Conservation (phyloP, 768 basidiomycete species). For the Xerocomus potaroensis region DNA sequence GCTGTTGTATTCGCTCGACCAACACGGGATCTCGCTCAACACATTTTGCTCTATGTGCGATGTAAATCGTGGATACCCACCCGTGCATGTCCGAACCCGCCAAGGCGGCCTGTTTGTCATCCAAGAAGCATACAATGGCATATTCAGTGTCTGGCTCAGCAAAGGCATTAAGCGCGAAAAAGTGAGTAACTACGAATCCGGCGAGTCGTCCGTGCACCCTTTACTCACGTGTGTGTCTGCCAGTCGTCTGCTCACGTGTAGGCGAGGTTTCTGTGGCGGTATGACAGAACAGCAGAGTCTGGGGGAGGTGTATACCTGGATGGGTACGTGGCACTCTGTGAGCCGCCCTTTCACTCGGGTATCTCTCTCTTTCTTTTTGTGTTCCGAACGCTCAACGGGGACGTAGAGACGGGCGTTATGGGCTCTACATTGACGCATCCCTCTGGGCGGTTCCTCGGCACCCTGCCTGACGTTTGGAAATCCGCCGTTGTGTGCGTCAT, state of each 20-base stretch:
- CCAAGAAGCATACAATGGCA: conserved; percentile 53
- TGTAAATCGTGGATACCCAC: conserved; percentile 42
- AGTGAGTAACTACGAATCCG: conserved; percentile 78
- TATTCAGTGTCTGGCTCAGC: conserved; percentile 83
- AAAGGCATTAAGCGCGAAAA: conserved; percentile 56
- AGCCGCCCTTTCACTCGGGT: conserved; percentile 84
- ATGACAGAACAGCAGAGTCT: conserved; percentile 31
- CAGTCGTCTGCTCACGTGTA: not conserved
- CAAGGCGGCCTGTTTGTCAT: conserved; percentile 60
- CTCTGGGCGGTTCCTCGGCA: conserved; percentile 81
- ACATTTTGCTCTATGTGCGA: conserved; percentile 77
- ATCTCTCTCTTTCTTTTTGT: conserved; percentile 17
- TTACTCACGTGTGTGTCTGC: too few species aligned
- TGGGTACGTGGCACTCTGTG: conserved; percentile 91
- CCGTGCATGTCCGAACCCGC: conserved; percentile 16
- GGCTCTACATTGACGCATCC: conserved; percentile 80
- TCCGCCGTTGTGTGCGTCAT: conserved; percentile 61
- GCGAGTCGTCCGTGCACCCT: conserved; percentile 64
- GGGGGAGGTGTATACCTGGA: conserved; percentile 72
- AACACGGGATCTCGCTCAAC: conserved; percentile 89
- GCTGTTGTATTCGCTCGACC: conserved; percentile 86
- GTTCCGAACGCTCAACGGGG: not conserved
- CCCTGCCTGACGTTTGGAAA: conserved; percentile 86
- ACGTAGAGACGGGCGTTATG: conserved; percentile 77
- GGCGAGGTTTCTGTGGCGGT: conserved; percentile 76